Evolutionary conservation across 202 grass and related monocot species (phyloP).

Genomic region (Elaeis oleifera): DNA sequence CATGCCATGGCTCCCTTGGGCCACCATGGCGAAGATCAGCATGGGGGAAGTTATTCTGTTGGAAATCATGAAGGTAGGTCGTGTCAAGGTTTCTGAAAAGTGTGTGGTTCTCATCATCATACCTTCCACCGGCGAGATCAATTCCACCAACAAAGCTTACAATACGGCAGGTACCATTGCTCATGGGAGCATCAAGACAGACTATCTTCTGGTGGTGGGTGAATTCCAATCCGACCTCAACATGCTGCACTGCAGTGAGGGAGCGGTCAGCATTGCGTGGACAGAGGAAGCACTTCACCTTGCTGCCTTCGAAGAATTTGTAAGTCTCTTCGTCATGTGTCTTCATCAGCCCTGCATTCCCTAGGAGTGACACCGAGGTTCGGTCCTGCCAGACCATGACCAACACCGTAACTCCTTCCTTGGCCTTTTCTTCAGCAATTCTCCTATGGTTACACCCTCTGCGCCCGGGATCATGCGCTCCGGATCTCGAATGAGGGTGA

Average conservation of each 20-base stretch:
- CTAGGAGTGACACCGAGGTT: slow-evolving; percentile 62
- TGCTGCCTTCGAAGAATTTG: slow-evolving; percentile 50
- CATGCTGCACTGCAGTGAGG: slow-evolving; percentile 51
- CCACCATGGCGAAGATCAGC: slow-evolving; percentile 45
- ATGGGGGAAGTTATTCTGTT: slow-evolving; percentile 59
- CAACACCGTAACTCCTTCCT: slow-evolving; percentile 66
- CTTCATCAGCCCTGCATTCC: slow-evolving; percentile 61
- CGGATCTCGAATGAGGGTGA: slow-evolving; percentile 64
- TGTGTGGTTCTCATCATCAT: slow-evolving; percentile 78
- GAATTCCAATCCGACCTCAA: slow-evolving; percentile 49
- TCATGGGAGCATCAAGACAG: slow-evolving; percentile 41
- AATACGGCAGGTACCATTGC: slow-evolving; percentile 27
- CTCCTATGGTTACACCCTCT: slow-evolving; percentile 51
- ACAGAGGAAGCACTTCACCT: slow-evolving; percentile 78
- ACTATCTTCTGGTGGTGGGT: slow-evolving; percentile 92
- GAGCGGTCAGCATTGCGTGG: slow-evolving; percentile 42
- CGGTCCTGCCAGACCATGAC: slow-evolving; percentile 89
- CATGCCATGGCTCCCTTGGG: slow-evolving; percentile 81
- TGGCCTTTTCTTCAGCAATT: slow-evolving; percentile 72
- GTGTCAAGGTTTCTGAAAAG: slow-evolving; percentile 63
- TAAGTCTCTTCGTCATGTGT: slow-evolving; percentile 74
- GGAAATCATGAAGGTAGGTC: slow-evolving; percentile 52
- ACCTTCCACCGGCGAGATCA: slow-evolving; percentile 55
- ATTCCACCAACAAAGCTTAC: slow-evolving; percentile 69
- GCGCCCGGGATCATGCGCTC: slow-evolving; percentile 39